These are phyloP conservation scores for Blastocystis sp. DNA, from an alignment of 352 stramenopile species.

Conservation along the genomic window DNA sequence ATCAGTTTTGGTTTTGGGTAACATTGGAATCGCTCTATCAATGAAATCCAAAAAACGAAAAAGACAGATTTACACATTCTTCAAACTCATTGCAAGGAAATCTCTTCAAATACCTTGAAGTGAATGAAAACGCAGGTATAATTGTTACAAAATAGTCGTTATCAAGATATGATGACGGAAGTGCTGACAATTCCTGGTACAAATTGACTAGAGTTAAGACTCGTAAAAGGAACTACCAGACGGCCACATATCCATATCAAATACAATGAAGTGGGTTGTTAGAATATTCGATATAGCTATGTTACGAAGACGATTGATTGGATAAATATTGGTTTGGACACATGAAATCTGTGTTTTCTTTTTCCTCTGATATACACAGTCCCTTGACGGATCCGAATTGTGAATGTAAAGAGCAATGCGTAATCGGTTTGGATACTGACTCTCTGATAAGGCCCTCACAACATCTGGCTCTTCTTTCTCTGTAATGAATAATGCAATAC, in stretches of 20 bases:
- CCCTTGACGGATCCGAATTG: conserved; percentile 20
- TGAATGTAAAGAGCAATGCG: not conserved
- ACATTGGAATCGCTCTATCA: not conserved
- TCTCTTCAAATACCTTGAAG: not conserved
- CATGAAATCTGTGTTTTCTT: not conserved
- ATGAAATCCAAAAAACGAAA: conserved; percentile 8
- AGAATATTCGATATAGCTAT: conserved; percentile 44
- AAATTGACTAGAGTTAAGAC: not conserved
- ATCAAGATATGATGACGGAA: not conserved
- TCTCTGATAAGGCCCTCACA: too few species aligned
- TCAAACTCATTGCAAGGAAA: not conserved
- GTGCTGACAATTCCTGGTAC: conserved; percentile 20
- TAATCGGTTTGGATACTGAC: not conserved
- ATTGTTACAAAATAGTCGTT: conserved; percentile 60
- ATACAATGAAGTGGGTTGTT: conserved; percentile 48
- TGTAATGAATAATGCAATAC: too few species aligned
- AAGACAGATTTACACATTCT: too few species aligned
- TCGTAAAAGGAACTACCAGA: conserved; percentile 11
- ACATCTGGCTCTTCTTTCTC: too few species aligned
- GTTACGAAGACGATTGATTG: conserved; percentile 58
- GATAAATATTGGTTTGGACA: conserved; percentile 16
- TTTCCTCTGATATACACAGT: not conserved
- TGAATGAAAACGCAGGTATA: conserved; percentile 48
- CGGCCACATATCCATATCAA: conserved; percentile 68
- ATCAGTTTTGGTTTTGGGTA: conserved; percentile 22